These are phyloP conservation scores for Botrytis hyacinthi DNA, from an alignment of 2,329 filamentous ascomycete genomes.

Conservation along the genomic window DNA sequence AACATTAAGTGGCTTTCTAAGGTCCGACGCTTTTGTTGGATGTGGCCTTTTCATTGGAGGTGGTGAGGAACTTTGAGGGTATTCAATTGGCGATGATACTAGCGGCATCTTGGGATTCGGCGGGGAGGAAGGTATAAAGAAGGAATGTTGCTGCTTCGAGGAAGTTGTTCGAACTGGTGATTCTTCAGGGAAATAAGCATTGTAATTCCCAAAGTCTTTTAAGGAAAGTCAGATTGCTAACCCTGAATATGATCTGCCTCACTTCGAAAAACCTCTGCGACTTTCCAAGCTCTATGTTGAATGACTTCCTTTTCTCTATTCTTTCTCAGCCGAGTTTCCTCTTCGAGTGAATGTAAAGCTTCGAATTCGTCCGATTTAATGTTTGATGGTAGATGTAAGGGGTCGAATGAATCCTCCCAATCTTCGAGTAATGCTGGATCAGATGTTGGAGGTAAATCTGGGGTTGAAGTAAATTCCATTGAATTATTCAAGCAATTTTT, in stretches of 20 bases:
- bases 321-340: slow-evolving; percentile 44
- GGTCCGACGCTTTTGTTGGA: slow-evolving; percentile 37
- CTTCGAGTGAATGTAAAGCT: slow-evolving; percentile 43
- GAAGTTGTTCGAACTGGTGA: slow-evolving; percentile 8
- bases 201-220: neutral
- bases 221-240: slow-evolving; percentile 12
- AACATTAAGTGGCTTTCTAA: slow-evolving; percentile 40
- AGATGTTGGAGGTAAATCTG: slow-evolving; percentile 30
- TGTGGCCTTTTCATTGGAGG: slow-evolving; percentile 42
- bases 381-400: slow-evolving; percentile 24
- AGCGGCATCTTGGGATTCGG: slow-evolving; percentile 50
- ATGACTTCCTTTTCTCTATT: slow-evolving; percentile 48
- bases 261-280: slow-evolving; percentile 48
- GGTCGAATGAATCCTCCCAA: slow-evolving; percentile 27
- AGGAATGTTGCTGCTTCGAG: slow-evolving; percentile 11
- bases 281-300: slow-evolving; percentile 49
- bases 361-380: slow-evolving; percentile 49
- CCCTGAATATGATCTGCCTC: slow-evolving; percentile 44
- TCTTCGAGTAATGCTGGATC: slow-evolving; percentile 32
- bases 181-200: neutral
- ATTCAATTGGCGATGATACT: slow-evolving; percentile 56
- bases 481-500: slow-evolving; percentile 10
- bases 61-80: slow-evolving; percentile 36
- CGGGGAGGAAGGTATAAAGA: slow-evolving; percentile 13
- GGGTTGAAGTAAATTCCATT: slow-evolving; percentile 30